Evolutionary conservation across 2,329 filamentous ascomycete species (phyloP).

Genomic region (Alternaria tenuissima): DNA sequence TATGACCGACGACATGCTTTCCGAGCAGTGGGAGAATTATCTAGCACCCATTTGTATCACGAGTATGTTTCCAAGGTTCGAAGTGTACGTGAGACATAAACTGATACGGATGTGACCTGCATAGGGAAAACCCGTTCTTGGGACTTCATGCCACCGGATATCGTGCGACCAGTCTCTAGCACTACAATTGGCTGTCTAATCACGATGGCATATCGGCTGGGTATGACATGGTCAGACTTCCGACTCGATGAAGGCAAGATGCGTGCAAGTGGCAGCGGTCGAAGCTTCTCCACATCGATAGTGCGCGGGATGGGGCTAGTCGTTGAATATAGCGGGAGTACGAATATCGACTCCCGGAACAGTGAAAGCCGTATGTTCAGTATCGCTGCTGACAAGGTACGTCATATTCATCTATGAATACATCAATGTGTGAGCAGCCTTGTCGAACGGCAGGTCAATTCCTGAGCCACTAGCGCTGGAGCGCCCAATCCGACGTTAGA

Average conservation of each 20-base stretch:
- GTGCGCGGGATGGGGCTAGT: background rate
- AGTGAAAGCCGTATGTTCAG: too few species aligned
- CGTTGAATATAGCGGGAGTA: background rate
- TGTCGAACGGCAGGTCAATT: too few species aligned
- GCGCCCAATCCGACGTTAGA: too few species aligned
- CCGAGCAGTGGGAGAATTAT: too few species aligned
- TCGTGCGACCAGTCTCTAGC: constrained; percentile 15
- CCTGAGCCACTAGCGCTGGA: fast-evolving
- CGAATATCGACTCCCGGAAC: too few species aligned
- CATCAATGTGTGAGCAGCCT: too few species aligned
- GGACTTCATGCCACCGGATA: constrained; percentile 21
- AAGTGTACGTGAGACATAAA: too few species aligned
- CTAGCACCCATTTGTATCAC: background rate
- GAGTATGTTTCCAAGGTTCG: background rate
- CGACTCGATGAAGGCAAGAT: background rate
- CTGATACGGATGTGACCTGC: fast-evolving
- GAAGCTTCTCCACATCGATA: background rate
- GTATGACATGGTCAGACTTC: constrained; percentile 10
- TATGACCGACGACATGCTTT: too few species aligned
- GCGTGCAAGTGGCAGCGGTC: background rate
- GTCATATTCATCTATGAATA: background rate
- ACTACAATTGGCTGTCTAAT: constrained; percentile 6
- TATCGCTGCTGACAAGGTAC: background rate
- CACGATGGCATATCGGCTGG: constrained; percentile 8
- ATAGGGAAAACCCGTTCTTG: constrained; percentile 1